Conservation (phyloP, 2,329 filamentous ascomycete species). For the Paecilomyces dactylethromorphus region DNA sequence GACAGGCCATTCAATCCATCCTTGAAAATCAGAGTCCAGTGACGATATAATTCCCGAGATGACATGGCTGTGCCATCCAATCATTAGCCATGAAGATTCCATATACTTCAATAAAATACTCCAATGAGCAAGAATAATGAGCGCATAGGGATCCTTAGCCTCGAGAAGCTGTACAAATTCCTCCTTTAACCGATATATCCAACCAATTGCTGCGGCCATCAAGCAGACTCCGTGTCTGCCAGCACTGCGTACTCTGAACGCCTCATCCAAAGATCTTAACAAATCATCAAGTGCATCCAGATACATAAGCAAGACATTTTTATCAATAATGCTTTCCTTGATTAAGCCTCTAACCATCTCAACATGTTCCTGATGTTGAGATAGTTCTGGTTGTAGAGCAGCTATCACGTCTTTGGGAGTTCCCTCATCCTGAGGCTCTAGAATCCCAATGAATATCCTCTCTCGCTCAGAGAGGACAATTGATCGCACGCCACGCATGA, state of each 20-base stretch:
- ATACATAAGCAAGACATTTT: background rate
- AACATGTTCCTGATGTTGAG: background rate
- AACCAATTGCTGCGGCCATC: background rate
- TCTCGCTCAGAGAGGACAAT: constrained; percentile 11
- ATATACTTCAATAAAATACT: constrained; percentile 24
- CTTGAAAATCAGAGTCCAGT: constrained; percentile 10
- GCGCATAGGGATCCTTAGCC: constrained; percentile 16
- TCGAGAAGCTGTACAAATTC: constrained; percentile 11
- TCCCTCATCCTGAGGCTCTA: constrained; percentile 6
- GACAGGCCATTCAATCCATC: constrained; percentile 14
- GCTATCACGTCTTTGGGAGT: constrained; percentile 3
- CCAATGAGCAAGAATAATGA: constrained; percentile 25
- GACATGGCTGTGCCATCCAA: constrained; percentile 27
- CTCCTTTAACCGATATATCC: background rate
- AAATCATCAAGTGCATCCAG: background rate
- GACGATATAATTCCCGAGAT: constrained; percentile 17
- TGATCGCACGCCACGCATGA: constrained; percentile 22
- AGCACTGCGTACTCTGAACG: background rate
- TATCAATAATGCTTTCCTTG: background rate
- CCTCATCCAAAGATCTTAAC: background rate
- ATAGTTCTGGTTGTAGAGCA: constrained; percentile 3
- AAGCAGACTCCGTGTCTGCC: background rate
- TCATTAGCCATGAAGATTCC: constrained; percentile 25
- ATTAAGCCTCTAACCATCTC: background rate
- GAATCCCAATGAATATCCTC: constrained; percentile 19